Conservation (phyloP, 306 rosid genomes). For the barrel medic (Medicago truncatula) region DNA sequence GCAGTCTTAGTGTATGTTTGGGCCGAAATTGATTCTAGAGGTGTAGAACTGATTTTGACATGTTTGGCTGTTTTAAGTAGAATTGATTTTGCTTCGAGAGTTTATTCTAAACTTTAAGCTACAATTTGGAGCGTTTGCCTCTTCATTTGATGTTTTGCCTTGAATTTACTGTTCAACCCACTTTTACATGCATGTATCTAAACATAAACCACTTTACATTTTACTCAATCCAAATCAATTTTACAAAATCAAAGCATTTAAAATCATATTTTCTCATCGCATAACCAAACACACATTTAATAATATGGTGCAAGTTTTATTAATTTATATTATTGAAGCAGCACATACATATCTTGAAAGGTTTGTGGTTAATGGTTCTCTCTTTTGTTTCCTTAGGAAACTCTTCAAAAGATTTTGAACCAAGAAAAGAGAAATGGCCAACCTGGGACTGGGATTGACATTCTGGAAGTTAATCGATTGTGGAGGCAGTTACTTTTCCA, state of each 20-base stretch:
- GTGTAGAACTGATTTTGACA: not conserved
- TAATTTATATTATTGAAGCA: conserved; percentile 25
- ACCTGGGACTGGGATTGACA: conserved; percentile 68
- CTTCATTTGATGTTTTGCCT: no score
- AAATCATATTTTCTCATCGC: no score
- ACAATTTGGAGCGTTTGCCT: no score
- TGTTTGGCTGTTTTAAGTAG: not conserved
- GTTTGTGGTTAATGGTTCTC: conserved; percentile 33
- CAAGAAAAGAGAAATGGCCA: conserved; percentile 64
- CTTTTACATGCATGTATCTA: no score
- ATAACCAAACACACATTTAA: no score
- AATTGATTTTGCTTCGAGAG: no score
- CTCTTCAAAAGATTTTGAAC: conserved; percentile 60
- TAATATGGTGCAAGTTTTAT: conserved; percentile 16
- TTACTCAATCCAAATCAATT: no score
- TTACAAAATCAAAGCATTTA: no score
- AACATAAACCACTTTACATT: no score
- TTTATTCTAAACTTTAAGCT: no score
- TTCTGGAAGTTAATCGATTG: conserved; percentile 82
- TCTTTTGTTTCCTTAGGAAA: conserved; percentile 58
- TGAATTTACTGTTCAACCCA: no score
- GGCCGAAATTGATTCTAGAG: no score
- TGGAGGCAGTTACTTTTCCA: conserved; percentile 85
- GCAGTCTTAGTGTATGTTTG: conserved; percentile 8
- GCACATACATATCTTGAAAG: conserved; percentile 35